Evolutionary conservation across 441 rosid genomes (phyloP), one percentile per base, ranked within the genome.

Genomic region (Monsonia emarginata): DNA sequence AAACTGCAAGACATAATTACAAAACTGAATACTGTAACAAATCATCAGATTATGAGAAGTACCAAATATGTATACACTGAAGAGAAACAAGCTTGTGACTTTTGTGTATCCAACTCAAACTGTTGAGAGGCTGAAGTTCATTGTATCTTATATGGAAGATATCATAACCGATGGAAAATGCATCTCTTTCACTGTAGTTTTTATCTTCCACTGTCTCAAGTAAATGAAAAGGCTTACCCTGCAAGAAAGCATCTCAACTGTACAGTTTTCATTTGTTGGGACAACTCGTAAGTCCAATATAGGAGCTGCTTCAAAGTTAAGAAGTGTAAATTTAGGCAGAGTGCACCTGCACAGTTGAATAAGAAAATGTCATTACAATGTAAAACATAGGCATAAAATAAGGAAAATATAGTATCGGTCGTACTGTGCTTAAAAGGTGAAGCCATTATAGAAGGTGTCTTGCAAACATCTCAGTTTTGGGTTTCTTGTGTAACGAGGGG

Each of bases 221-320:
- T 10, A 44, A n/a, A 44, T 4, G 21, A 62, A 28, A 40, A 67
- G 73, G 59, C 76, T 78, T 40, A 86, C 97, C 97, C 84, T 84
- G 80, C 91, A 90, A 76, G 88, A 85, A 67, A 90, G 85, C 74
- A 90, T 73, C 81, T 87, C 89, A 10, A 90, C 88, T 36, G 75
- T 81, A 78, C 93, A 90, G 71, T 80, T 80, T 61, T 80, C 73
- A 56, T 74, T 65, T n/a, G 90, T 76, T n/a, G 89, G 84, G 72
- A 82, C 76, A 14, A 88, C 87, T 65, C 85, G 75, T 63, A 90
- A 75, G 65, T 88, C 86, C 73, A 90, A 71, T 11, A 85, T 88
- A 21, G 97, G 97, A 24, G 72, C 72, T 42, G 84, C 91, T 79
- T 88, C 93, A 71, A 84, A 86, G 80, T 80, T 87, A 67, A 90